Evolutionary conservation across 495 filamentous ascomycete species (phyloP).

Genomic region (Daldinia concentrica): DNA sequence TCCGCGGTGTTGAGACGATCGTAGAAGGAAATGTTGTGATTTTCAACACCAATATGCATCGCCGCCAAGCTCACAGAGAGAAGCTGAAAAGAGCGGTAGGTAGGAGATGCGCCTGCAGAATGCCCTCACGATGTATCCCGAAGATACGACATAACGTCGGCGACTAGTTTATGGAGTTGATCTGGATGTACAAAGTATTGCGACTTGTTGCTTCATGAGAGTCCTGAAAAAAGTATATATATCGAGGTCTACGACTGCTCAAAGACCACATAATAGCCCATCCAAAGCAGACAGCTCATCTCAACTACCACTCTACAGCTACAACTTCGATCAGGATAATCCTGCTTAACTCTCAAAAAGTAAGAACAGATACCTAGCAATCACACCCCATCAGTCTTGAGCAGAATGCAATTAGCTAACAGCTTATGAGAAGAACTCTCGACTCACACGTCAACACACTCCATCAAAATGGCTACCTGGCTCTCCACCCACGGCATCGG

Average conservation of each 20-base stretch:
- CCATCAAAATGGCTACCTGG: conserved; percentile 5
- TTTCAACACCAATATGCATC: background rate
- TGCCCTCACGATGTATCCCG: background rate
- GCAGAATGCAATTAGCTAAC: background rate
- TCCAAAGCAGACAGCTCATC: background rate
- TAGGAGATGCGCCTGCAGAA: background rate
- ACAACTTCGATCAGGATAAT: background rate
- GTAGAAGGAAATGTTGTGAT: background rate
- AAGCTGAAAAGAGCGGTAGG: background rate
- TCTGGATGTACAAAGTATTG: background rate
- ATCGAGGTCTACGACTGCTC: background rate
- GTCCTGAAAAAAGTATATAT: conserved; percentile 1
- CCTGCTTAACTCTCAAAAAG: background rate
- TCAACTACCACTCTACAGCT: background rate
- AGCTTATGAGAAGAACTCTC: background rate
- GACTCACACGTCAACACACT: background rate
- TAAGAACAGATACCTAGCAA: background rate
- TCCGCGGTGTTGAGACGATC: background rate
- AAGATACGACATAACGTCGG: background rate
- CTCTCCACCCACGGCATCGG: conserved; percentile 12
- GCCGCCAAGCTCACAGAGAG: background rate
- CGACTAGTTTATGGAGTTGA: background rate
- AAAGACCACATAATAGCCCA: background rate
- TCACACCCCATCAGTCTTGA: background rate
- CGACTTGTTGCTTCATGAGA: background rate